Evolutionary conservation across 2,329 filamentous ascomycete species (phyloP).

Genomic region (Trichoderma breve): DNA sequence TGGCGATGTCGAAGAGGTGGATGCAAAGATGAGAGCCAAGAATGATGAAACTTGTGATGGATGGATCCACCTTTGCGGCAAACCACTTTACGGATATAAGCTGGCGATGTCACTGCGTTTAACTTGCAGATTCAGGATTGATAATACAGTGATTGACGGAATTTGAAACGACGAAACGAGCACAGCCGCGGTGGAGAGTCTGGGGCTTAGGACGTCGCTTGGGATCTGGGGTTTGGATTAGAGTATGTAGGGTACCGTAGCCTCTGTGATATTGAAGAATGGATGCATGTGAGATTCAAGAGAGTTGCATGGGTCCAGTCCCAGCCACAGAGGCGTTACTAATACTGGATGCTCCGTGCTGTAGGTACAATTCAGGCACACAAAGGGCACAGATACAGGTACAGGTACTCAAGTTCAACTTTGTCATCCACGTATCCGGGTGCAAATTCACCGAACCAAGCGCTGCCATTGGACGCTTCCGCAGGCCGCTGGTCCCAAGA

Average conservation of each 20-base stretch:
- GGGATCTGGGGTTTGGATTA: not conserved
- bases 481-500: not conserved
- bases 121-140: not conserved
- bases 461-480: not conserved
- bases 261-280: not conserved
- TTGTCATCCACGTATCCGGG: not conserved
- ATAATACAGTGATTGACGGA: not conserved
- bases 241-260: not conserved
- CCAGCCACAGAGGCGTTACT: not conserved
- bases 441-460: not conserved
- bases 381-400: not conserved
- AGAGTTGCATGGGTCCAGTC: not conserved
- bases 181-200: conserved; percentile 6
- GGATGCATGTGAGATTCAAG: not conserved
- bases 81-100: not conserved
- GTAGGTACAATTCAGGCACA: not conserved
- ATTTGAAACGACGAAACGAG: not conserved
- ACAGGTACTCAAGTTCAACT: not conserved
- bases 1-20: not conserved
- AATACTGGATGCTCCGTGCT: not conserved
- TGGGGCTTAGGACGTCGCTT: not conserved
- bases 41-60: not conserved
- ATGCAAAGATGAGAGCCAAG: not conserved
- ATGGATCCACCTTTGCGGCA: not conserved
- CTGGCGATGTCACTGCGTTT: not conserved